These are phyloP conservation scores for Pyrus hybrid DNA, from an alignment of 331 rosid species.

Conservation along the genomic window DNA sequence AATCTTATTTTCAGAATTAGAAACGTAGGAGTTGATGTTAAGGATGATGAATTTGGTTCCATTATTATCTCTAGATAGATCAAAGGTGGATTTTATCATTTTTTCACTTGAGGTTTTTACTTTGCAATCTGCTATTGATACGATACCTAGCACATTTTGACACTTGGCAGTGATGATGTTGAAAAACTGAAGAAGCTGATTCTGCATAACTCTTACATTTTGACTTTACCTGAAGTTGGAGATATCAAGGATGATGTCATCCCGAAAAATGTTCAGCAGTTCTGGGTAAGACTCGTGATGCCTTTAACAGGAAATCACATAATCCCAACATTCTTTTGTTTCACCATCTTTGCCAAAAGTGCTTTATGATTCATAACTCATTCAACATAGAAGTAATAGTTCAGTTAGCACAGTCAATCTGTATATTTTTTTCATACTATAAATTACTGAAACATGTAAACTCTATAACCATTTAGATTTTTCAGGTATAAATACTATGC, in stretches of 20 bases:
- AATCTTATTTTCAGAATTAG: neutral
- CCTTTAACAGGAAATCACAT: neutral
- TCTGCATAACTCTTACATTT: constrained; percentile 71
- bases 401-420: neutral
- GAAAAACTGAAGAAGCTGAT: constrained; percentile 87
- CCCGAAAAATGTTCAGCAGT: constrained; percentile 86
- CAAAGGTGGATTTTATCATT: neutral
- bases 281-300: constrained; percentile 48
- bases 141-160: neutral
- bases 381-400: neutral
- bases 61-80: neutral
- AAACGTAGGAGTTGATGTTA: neutral
- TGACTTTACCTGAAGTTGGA: constrained; percentile 86
- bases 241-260: constrained; percentile 64
- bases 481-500: neutral
- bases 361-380: neutral
- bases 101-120: neutral
- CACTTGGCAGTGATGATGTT: constrained; percentile 62
- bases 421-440: neutral
- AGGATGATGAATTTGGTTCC: constrained; percentile 5
- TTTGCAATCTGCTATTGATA: neutral
- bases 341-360: neutral
- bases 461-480: neutral
- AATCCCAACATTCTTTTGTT: neutral
- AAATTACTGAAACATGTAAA: neutral